Base-by-base conservation (phyloP, 257 asterid genomes). In the Nicotiana undulata region DNA sequence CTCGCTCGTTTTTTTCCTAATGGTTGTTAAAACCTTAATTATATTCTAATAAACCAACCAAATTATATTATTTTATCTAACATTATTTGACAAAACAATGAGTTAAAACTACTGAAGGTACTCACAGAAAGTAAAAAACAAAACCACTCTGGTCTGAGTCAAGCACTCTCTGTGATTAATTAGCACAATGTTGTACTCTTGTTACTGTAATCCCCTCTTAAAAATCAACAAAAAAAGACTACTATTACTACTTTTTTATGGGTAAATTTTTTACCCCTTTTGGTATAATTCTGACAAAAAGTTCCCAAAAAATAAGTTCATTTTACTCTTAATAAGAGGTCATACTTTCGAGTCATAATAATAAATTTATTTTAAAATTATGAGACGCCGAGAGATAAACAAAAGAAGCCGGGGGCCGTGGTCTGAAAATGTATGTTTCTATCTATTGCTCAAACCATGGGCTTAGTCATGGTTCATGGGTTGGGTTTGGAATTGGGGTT, bases 131-230 rank as follows among this genome's bases (percentile, higher is more conserved):
- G n/a, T n/a, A n/a, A n/a, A n/a, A n/a, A n/a, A n/a, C n/a, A n/a
- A n/a, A n/a, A n/a, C n/a, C n/a, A n/a, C n/a, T n/a, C 63, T 81
- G 22, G 3, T 16, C 29, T 24, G 37, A 63, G 28, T 58, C 80
- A 53, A 49, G 83, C 80, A 79, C 89, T 84, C 88, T 84, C 84
- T 81, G n/a, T 76, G 59, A 56, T 34, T 66, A 76, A 61, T 24
- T 15, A 34, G 68, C n/a, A 40, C 70, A 46, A 81, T 56, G 65
- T 16, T 37, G 84, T 34, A 75, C 29, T 53, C 51, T 34, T 63
- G 85, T 63, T 63, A 63, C 68, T 63, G 68, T 9, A 63, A 63
- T 51, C 56, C 60, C 60, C 60, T 17, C 60, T 55, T 17, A 37
- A 10, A 37, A 26, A 67, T 37, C 9, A 66, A 34, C 52, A 18